Base-by-base conservation (phyloP, 805 yeast genomes). In the Cyberlindnera amylophila region DNA sequence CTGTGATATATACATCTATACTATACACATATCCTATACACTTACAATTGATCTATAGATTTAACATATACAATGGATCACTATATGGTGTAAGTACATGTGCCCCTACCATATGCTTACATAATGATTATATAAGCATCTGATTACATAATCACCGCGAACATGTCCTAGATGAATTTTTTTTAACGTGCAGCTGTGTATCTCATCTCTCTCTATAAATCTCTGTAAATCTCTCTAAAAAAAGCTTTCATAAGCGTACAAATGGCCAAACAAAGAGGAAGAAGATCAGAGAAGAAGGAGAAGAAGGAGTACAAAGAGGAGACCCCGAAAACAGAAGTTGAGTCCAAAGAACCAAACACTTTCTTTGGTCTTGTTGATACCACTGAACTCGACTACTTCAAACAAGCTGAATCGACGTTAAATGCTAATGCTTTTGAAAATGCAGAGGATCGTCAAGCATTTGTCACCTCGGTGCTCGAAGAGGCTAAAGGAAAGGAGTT, bases 401-500 rank as follows among this genome's bases (percentile, higher is more conserved):
- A 87, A 56, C 88, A 83, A 55, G 96, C 97, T 0, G 98, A 91
- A 63, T 77, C 89, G 4, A 85, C 93, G 0, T 69, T 91, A 33
- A 82, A 89, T 35, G 74, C 88, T 32, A 80, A 89, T 63, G 83
- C 93, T 0, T 87, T 91, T 57, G 86, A 77, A 15, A 65, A 71
- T 14, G 71, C 75, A 4, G 96, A 86, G 41, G 97, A 90, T 50
- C 75, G 81, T 52, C 63, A 61, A 7, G 82, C 83, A 2, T 89
- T 91, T 56, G 80, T 87, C 24, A 63, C 74, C 3, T 82, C 93
- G 53, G 86, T 91, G 2, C 72, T 90, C 51, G 91, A 83, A 50
- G 99, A 93, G 66, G 76, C 89, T 17, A 71, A 74, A 36, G 96
- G 96, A 2, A 89, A 90, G 55, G 98, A 91, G 63, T 69, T 93